Base-by-base conservation (phyloP, 495 filamentous ascomycete genomes). In the Aspergillus olivimuriae region DNA sequence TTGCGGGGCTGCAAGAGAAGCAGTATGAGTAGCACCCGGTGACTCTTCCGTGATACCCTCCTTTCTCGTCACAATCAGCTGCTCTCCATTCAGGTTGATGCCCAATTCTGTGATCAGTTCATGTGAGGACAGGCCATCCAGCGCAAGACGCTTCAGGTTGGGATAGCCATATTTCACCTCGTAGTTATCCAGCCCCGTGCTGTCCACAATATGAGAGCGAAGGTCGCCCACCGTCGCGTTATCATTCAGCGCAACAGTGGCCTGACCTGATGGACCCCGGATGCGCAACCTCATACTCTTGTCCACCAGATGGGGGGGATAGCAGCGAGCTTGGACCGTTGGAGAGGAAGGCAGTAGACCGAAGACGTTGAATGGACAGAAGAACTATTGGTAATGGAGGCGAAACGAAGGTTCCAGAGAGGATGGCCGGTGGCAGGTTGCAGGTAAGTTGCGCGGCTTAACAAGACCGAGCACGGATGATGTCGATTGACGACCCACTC, bases 151-250 rank as follows among this genome's bases (percentile, higher is more conserved):
- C 51, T 83, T 82, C 34, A 67, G 50, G 2, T 86, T 75, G 2
- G 92, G 92, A 60, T 87, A 97, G 15, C 91, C 89, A 59, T 82
- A 86, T 70, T 94, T 96, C 33, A 95, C 66, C 24, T 89, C 81
- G 51, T 90, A 87, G 21, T 44, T 43, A 44, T 34, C 55, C 45
- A 61, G 55, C 9, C 66, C 69, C 1, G 81, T 84, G 44, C 69
- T 70, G 40, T 77, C 65, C 20, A 58, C 60, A 43, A 88, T 84
- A 36, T 69, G 56, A 14, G 51, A 40, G 21, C 74, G 65, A 0
- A 95, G 74, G 39, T 85, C 80, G 21, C 63, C 59, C 19, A 92
- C 73, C 2, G 77, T 84, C 15, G 84, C 78, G 26, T 70, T 63
- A 22, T 86, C 82, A 18, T 78, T 66, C 16, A 92, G 62, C 9